These are phyloP conservation scores for Chlorella sp. DNA, from an alignment of 139 green algal genomes.

Conservation along the genomic window DNA sequence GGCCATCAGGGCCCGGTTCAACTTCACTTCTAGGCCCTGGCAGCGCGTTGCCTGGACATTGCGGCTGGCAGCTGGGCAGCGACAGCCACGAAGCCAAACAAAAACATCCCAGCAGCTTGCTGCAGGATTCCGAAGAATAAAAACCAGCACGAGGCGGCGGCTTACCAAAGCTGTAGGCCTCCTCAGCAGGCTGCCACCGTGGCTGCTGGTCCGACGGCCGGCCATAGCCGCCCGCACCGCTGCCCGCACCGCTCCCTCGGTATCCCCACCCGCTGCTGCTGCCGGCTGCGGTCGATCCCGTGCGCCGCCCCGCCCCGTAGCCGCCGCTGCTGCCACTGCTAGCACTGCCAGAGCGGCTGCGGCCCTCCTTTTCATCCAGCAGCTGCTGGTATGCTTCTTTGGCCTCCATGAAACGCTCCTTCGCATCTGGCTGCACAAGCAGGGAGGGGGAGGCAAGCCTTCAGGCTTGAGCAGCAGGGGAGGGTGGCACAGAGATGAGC, in stretches of 20 bases:
- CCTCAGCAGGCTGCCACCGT: constrained; percentile 26
- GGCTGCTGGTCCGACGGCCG: background rate
- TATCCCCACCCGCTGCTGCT: too few relatives aligned
- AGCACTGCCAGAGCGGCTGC: background rate
- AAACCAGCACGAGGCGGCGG: too few relatives aligned
- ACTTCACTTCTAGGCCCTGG: too few relatives aligned
- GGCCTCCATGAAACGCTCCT: constrained; percentile 81
- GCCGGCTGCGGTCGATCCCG: background rate
- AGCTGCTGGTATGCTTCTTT: constrained; percentile 84
- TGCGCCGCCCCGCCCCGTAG: background rate
- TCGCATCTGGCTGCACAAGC: constrained; percentile 62
- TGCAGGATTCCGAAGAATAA: too few relatives aligned
- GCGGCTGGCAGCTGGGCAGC: too few relatives aligned
- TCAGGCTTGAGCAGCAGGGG: too few relatives aligned
- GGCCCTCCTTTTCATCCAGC: constrained; percentile 47
- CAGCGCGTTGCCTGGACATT: constrained; percentile 48
- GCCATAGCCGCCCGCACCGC: background rate
- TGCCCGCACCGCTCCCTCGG: background rate
- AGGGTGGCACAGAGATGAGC: too few relatives aligned
- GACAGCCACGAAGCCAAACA: too few relatives aligned
- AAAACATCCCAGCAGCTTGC: too few relatives aligned
- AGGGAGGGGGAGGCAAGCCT: too few relatives aligned
- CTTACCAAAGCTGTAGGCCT: constrained; percentile 53
- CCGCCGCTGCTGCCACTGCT: constrained; percentile 21
- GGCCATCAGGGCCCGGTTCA: too few relatives aligned